Evolutionary conservation across 2,329 filamentous ascomycete species (phyloP).

Genomic region (Clarireedia paspali): DNA sequence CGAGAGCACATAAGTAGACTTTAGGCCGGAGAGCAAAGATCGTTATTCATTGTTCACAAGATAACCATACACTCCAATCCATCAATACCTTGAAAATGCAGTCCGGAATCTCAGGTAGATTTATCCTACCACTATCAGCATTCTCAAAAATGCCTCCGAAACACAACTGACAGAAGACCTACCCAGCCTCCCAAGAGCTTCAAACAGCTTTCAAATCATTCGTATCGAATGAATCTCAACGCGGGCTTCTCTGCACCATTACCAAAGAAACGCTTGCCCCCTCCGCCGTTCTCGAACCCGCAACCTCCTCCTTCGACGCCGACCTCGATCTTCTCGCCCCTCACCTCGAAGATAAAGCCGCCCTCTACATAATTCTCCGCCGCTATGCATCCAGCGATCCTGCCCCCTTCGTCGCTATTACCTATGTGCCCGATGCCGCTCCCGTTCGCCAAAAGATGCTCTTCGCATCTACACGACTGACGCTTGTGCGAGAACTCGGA

Average conservation of each 20-base stretch:
- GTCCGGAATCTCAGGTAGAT: slow-evolving; percentile 66
- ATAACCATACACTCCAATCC: too few species aligned
- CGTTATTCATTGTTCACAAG: too few species aligned
- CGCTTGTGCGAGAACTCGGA: slow-evolving; percentile 68
- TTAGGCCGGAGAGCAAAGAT: background rate
- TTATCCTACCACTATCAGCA: slow-evolving; percentile 6
- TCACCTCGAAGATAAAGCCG: slow-evolving; percentile 57
- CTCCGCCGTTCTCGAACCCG: slow-evolving; percentile 44
- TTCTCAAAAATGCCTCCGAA: background rate
- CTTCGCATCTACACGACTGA: slow-evolving; percentile 70
- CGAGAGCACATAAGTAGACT: background rate
- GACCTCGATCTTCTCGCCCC: slow-evolving; percentile 57
- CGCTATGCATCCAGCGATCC: slow-evolving; percentile 48
- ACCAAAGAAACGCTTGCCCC: slow-evolving; percentile 60
- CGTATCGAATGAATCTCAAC: slow-evolving; percentile 51
- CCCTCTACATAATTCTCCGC: slow-evolving; percentile 69
- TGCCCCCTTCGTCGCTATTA: slow-evolving; percentile 55
- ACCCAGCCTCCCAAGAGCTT: slow-evolving; percentile 67
- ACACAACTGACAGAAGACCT: background rate
- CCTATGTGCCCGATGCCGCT: slow-evolving; percentile 71
- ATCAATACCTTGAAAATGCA: slow-evolving; percentile 48
- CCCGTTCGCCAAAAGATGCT: slow-evolving; percentile 83
- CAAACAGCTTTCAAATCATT: slow-evolving; percentile 64
- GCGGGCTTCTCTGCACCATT: slow-evolving; percentile 67
- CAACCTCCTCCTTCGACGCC: slow-evolving; percentile 49